These are phyloP conservation scores for Podospora australis DNA, from an alignment of 495 filamentous ascomycete genomes.

Conservation along the genomic window DNA sequence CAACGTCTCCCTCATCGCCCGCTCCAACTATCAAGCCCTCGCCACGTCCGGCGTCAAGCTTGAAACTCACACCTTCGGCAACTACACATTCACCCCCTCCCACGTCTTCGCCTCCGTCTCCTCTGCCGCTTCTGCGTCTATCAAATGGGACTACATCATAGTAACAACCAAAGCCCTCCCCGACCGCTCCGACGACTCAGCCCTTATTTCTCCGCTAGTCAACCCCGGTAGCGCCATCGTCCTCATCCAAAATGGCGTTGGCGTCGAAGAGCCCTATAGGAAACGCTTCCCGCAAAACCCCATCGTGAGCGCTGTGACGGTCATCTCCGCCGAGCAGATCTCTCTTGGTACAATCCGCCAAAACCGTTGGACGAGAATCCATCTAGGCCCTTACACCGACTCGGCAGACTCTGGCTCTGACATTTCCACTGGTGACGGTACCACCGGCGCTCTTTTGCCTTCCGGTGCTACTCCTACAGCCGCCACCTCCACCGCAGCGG, in stretches of 20 bases:
- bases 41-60: conserved; percentile 39
- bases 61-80: conserved; percentile 46
- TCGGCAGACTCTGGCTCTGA: conserved; percentile 8
- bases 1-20: conserved; percentile 43
- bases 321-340: conserved; percentile 48
- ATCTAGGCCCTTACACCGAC: conserved; percentile 47
- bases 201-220: conserved; percentile 46
- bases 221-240: conserved; percentile 47
- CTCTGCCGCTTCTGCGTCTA: conserved; percentile 24
- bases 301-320: conserved; percentile 56
- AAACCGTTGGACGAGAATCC: conserved; percentile 56
- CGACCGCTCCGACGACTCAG: conserved; percentile 42
- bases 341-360: conserved; percentile 46
- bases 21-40: conserved; percentile 51
- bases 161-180: conserved; percentile 54
- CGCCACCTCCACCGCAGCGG: conserved; percentile 15
- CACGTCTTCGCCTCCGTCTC: conserved; percentile 40
- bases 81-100: conserved; percentile 46
- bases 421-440: conserved; percentile 5
- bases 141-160: conserved; percentile 52
- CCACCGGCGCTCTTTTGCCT: conserved; percentile 8
- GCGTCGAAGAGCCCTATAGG: conserved; percentile 59
- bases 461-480: conserved; percentile 16
- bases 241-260: conserved; percentile 65
- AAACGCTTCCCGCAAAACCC: conserved; percentile 46